These are phyloP conservation scores for Primulina tabacum DNA, from an alignment of 257 asterid genomes.

Conservation along the genomic window DNA sequence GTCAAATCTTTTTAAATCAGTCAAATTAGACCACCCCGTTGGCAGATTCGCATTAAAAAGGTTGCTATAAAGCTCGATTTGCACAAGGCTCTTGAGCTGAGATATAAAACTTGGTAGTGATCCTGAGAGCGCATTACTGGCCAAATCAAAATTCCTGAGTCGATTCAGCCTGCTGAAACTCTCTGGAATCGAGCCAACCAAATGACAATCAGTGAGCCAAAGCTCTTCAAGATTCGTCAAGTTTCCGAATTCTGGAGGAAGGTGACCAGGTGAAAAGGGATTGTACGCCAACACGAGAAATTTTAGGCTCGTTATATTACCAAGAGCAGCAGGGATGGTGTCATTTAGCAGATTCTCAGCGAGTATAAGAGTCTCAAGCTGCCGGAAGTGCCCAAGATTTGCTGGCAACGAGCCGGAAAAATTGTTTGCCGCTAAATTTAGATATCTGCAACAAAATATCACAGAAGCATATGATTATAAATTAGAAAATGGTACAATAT, in stretches of 20 bases:
- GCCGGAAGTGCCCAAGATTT: constrained; percentile 52
- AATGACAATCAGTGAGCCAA: constrained; percentile 51
- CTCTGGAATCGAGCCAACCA: constrained; percentile 57
- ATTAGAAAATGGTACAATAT: not conserved
- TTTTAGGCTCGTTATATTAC: constrained; percentile 55
- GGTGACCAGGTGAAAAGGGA: constrained; percentile 44
- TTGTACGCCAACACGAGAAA: constrained; percentile 51
- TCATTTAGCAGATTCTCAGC: constrained; percentile 49
- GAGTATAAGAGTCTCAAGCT: constrained; percentile 51
- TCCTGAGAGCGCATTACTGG: constrained; percentile 54
- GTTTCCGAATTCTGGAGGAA: constrained; percentile 70
- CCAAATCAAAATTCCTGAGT: constrained; percentile 58
- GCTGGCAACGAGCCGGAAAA: constrained; percentile 70
- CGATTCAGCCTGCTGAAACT: constrained; percentile 42
- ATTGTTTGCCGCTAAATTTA: constrained; percentile 47
- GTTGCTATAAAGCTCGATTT: constrained; percentile 69
- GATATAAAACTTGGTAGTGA: constrained; percentile 42
- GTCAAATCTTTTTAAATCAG: constrained; percentile 61
- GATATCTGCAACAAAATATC: constrained; percentile 37
- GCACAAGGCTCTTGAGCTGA: constrained; percentile 51
- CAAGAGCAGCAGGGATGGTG: constrained; percentile 54
- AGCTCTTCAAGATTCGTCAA: constrained; percentile 50
- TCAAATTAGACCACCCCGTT: constrained; percentile 68
- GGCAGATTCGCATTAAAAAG: constrained; percentile 54
- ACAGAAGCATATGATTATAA: not conserved